Percentiles rank a stretch among this genome's conserved stretches.
Conservation (phyloP, 140 eudicot species). For the Stevia rebaudiana region DNA sequence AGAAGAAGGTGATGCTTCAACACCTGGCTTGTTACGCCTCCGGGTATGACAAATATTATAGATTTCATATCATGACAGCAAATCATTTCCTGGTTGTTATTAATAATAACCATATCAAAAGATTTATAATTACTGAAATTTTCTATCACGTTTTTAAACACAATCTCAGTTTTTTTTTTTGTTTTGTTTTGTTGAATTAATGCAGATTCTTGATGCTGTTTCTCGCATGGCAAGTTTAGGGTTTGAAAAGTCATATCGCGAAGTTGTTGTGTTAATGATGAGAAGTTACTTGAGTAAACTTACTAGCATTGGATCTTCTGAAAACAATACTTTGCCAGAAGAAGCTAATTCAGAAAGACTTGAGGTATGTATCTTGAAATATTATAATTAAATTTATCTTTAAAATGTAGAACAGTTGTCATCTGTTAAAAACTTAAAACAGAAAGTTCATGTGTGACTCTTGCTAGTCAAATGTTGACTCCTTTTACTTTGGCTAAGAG, state of each 20-base stretch:
- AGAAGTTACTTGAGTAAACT: constrained; percentile 85
- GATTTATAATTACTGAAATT: neutral
- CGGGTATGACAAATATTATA: constrained; percentile 42
- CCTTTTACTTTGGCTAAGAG: constrained; percentile 9
- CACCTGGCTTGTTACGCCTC: constrained; percentile 81
- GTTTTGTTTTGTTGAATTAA: constrained; percentile 38
- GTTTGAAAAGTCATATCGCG: constrained; percentile 93
- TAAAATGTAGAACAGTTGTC: neutral
- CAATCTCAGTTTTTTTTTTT: too few species aligned
- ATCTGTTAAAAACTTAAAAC: neutral
- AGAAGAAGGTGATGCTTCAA: constrained; percentile 98
- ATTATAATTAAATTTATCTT: neutral
- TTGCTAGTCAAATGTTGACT: constrained; percentile 16
- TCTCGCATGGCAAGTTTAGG: constrained; percentile 99
- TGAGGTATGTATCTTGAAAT: constrained; percentile 49
- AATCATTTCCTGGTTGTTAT: constrained; percentile 2
- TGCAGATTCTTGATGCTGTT: constrained; percentile 99
- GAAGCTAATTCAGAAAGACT: constrained; percentile 93
- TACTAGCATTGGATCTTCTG: constrained; percentile 73
- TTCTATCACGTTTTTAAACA: neutral
- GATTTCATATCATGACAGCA: neutral
- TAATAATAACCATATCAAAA: neutral
- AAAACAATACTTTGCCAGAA: constrained; percentile 68
- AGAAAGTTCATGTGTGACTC: neutral
- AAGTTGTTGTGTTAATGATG: constrained; percentile 87